Percentiles rank a stretch among this genome's conserved stretches.
Conservation (phyloP, 139 green algal genomes). For the Picocystis salinarum region DNA sequence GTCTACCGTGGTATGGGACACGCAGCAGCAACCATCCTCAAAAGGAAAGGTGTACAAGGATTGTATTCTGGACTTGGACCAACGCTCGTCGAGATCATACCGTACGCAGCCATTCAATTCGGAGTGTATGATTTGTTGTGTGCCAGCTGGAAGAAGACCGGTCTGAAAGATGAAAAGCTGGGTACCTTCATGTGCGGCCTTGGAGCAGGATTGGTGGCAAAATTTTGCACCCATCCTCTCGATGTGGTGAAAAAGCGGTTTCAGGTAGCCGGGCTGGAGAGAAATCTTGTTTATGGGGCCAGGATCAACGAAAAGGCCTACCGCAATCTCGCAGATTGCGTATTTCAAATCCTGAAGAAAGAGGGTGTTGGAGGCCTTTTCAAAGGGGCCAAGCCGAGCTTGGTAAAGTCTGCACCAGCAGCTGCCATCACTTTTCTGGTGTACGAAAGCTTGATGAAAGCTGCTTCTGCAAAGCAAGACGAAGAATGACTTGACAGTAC, state of each 20-base stretch:
- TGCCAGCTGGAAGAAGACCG: conserved; percentile 8
- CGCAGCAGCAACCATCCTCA: conserved; percentile 29
- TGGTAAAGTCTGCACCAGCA: conserved; percentile 82
- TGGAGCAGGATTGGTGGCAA: conserved; percentile 57
- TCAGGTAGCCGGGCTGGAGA: conserved; percentile 60
- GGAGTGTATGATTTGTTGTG: conserved; percentile 73
- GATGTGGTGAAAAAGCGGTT: conserved; percentile 97
- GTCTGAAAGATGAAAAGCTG: neutral
- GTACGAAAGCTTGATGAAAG: too few relatives aligned
- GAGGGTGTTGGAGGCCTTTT: conserved; percentile 74
- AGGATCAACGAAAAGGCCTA: conserved; percentile 36
- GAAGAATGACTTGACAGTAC: too few relatives aligned
- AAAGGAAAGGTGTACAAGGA: conserved; percentile 23
- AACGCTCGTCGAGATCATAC: conserved; percentile 92
- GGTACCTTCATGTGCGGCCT: conserved; percentile 50
- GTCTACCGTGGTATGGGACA: conserved; percentile 56
- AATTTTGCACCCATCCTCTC: conserved; percentile 71
- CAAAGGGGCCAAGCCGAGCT: conserved; percentile 70
- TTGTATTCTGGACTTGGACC: conserved; percentile 69
- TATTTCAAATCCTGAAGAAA: conserved; percentile 12
- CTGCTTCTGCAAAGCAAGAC: too few relatives aligned
- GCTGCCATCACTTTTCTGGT: conserved; percentile 79
- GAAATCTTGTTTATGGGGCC: conserved; percentile 44
- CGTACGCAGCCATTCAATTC: conserved; percentile 93
- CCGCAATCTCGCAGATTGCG: neutral